Base-by-base conservation (phyloP, 2,329 filamentous ascomycete genomes). In the Fusarium guadeloupense region DNA sequence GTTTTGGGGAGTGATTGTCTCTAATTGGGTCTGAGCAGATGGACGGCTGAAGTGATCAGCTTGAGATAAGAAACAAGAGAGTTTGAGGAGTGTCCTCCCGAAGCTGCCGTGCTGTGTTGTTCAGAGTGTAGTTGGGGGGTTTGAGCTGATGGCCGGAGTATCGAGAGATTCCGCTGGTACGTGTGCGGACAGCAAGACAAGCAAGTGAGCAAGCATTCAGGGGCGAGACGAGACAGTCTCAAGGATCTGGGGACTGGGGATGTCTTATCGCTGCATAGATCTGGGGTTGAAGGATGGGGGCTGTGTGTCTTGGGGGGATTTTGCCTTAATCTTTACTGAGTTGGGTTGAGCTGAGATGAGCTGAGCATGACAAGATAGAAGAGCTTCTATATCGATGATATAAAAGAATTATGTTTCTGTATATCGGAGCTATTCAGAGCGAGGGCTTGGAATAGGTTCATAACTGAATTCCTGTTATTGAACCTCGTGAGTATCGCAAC, bases 271-370 rank as follows among this genome's bases (percentile, higher is more conserved):
- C 49, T 46, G 40, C 9, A n/a, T 44, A 42, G 39, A 56, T 51
- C 49, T 38, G 55, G 55, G 45, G 55, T 16, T 38, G 33, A 19
- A 42, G 35, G 17, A 26, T 25, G 30, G 13, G 26, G 23, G 13
- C 30, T n/a, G n/a, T 38, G 12, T 43, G 35, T 39, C 30, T 31
- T n/a, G 35, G 44, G 23, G 20, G 19, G 9, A 17, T 23, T 67
- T 59, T 67, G 63, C 67, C 63, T 55, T 66, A 37, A 28, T 34
- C 44, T 59, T 67, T 65, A 67, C 64, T 41, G 25, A 26, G 25
- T 4, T 60, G 48, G 7, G 12, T 5, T 13, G 28, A 30, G 13
- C 12, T 30, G 28, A n/a, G 14, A 30, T 30, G 28, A 6, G 28
- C 7, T 13, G 23, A 28, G 23, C n/a, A 26, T 26, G 25, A 12